Evolutionary conservation across 805 yeast species (phyloP), one percentile per base, ranked within the genome.

Genomic region (Naumovozyma baii): DNA sequence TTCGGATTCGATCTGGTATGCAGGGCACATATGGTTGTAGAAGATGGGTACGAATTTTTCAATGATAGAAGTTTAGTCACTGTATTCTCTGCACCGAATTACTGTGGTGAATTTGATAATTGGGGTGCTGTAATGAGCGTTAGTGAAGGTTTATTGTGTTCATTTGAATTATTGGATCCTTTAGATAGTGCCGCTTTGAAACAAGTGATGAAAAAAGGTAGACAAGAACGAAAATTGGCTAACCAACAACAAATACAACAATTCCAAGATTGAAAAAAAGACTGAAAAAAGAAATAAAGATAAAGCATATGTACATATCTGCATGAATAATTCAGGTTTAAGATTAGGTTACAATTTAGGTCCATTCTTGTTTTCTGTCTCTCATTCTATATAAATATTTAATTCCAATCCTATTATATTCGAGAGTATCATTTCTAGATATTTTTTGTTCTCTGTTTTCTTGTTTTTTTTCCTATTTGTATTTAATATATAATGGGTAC

Each of bases 121-220:
- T 86, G 95, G 95, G 96, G 95, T 18, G 98, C 98, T 2, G 96
- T 90, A 4, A 90, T 90, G 97, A 80, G 94, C 51, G 97, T 90
- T 13, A 76, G 85, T 46, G 96, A 90, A 47, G 96, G 90, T 52
- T 69, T 90, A 48, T 67, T 92, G 41, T 90, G 98, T 62, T 81
- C 92, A 45, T 90, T 90, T 62, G 98, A 90, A 61, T 72, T 90
- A 39, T 69, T 90, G 43, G 96, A 92, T 63, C 98, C 98, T 7
- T 69, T 92, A 51, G 97, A 90, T 63, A 76, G 94, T 38, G 81
- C 83, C 15, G 96, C 96, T 3, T 73, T 92, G 63, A 88, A 90
- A 57, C 95, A 84, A 59, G 92, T 86, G 37, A 86, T 90, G 96
- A 82, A 81, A 50, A 82, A 80, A 63, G 95, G 95, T n/a, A 80